Base-by-base conservation (phyloP, 805 yeast species). In the Candida coleopterorum region DNA sequence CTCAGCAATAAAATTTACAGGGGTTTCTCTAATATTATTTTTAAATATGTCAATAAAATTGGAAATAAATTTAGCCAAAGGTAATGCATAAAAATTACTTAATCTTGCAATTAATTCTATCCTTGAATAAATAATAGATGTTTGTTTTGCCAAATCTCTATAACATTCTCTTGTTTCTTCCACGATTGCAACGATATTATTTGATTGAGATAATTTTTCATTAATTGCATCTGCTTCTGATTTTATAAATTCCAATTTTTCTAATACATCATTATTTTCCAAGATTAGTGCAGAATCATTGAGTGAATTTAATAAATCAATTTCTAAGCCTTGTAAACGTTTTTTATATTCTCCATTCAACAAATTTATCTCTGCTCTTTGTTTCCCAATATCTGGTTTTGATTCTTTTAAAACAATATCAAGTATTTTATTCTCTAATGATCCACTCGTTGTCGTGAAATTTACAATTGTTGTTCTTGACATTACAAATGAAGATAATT, bases 361-460 rank as follows among this genome's bases (percentile, higher is more conserved):
- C 33, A 68, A 68, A 12, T 74, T 51, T 37, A 85, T 52, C 29
- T 75, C 79, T 1, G 60, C 44, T 39, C 89, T 65, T 48, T 79
- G 71, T 4, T 48, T 45, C 35, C 83, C 87, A 6, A 85, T 55
- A 7, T 81, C 90, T 0, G 96, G 95, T 18, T 70, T 64, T 41
- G 75, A 74, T 9, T 62, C 56, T 21, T 62, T 55, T 26, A 90
- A 57, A 0, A 84, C 63, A 35, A 71, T 55, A 42, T 81, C 76
- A 39, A 85, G 58, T 0, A 84, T 67, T 44, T 81, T 81, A 20
- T 72, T 68, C 40, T 82, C 80, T 34, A 89, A 58, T 31, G 81
- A 79, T 31, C 78, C 74, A 28, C 73, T 66, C 1, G 95, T 83
- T n/a, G 84, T 62, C 0, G 88, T 70, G 55, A 81, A 90, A 55